A percentile compares a stretch with the other conserved stretches of the same genome.
phyloP scores from a whole-genome alignment of 192 early-diverging fungal genomes.

The Coemansia sp. region DNA sequence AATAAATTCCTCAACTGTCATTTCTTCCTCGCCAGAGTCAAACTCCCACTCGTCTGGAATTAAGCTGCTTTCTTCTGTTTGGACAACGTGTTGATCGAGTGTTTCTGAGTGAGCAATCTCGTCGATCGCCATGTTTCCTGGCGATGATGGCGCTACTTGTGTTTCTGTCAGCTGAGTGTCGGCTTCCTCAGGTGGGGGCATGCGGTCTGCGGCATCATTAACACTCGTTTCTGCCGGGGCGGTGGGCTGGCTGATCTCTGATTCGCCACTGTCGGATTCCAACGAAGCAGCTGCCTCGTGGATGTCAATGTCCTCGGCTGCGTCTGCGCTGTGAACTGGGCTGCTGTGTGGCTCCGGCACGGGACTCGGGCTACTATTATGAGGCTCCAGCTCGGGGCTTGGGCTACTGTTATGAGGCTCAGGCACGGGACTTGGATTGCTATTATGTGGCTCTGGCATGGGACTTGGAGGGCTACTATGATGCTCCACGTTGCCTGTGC shows the following conservation, averaged over 20 bases:
- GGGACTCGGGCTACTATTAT: no score
- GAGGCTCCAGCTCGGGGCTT: no score
- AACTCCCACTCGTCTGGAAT: slow-evolving; percentile 34
- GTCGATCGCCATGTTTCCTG: slow-evolving; percentile 19
- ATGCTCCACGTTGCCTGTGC: not conserved
- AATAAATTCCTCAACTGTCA: slow-evolving; percentile 58
- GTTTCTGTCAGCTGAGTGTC: slow-evolving; percentile 2
- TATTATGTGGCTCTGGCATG: no score
- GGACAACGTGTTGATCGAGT: slow-evolving; percentile 8
- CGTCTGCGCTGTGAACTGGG: not conserved
- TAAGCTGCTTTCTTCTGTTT: not conserved
- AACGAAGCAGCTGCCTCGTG: not conserved
- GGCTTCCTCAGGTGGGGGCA: not conserved
- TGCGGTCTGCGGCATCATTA: not conserved
- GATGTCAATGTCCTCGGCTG: not conserved
- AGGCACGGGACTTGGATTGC: no score
- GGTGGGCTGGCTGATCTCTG: not conserved
- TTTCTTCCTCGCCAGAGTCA: slow-evolving; percentile 35
- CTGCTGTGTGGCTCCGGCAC: not conserved
- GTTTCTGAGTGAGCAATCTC: not conserved
- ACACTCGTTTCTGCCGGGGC: not conserved
- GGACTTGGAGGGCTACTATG: no score
- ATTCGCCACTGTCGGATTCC: not conserved
- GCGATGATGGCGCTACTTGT: slow-evolving; percentile 10
- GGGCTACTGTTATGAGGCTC: no score